Evolutionary conservation across 768 basidiomycete genomes (phyloP), one percentile per base, ranked within the genome.

Genomic region (Cystobasidium tubakii): DNA sequence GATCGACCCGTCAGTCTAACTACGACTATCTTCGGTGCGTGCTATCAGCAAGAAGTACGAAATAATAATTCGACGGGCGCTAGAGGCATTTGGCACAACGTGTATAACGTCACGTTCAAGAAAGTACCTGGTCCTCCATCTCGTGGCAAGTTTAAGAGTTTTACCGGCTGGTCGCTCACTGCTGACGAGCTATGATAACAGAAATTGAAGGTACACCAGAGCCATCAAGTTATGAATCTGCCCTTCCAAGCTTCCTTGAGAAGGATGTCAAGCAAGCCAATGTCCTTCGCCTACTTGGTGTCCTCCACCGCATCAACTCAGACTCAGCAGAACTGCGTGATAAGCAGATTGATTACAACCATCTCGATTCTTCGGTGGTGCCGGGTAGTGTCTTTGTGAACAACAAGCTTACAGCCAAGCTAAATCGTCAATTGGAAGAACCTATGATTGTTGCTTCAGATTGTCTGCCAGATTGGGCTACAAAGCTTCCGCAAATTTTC

Each of bases 381-480:
- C 33, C 69, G 3, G 44, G 55, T 21, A 71, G 39, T 42, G 36
- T 71, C 12, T 99, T 99, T 80, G 87, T 98, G 75, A 99, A 98
- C 81, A 97, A 96, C 83, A 99, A 99, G 81, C 83, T 99, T 31
- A 92, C 92, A 1, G 96, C 96, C 12, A 99, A 99, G 82, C 85
- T 99, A n/a, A 92, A 92, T 15, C 86, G 96, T 42, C 96, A 98
- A 80, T 81, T 99, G 53, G 96, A 99, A 78, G 96, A 99, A 80
- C 91, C 92, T 0, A 96, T 98, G 92, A 96, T 99, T 76, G 93
- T 99, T 54, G 96, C 95, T 69, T 96, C 95, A 78, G 91, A 91
- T 29, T 98, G 96, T 82, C 83, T 98, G 2, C 96, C 96, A 6
- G 93, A 96, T 79, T 99, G 96, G 96, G 91, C 95, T 0, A 83